Conservation (phyloP, 768 basidiomycete genomes). For the Rhodotorula diobovata region DNA sequence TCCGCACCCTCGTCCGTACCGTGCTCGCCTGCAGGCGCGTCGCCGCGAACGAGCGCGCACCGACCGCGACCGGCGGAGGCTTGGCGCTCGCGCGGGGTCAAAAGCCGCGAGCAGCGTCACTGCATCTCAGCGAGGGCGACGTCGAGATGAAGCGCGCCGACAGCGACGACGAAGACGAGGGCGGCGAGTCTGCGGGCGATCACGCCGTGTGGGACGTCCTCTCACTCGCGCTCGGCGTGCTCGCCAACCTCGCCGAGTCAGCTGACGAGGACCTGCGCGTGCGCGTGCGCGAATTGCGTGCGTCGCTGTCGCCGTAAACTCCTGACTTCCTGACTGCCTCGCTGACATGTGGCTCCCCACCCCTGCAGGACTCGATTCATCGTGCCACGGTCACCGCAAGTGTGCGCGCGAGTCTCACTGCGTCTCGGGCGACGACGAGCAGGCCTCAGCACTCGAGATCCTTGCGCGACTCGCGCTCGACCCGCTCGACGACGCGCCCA, state of each 20-base stretch:
- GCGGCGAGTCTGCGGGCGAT: neutral
- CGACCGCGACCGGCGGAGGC: too few species aligned
- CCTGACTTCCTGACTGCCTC: too few species aligned
- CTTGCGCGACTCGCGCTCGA: constrained; percentile 21
- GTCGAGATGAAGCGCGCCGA: neutral
- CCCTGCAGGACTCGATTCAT: constrained; percentile 5
- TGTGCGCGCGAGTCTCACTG: constrained; percentile 16
- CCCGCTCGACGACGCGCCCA: constrained; percentile 17
- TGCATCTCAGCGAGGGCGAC: neutral
- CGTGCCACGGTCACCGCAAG: constrained; percentile 2
- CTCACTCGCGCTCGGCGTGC: constrained; percentile 26
- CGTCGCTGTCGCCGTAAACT: neutral
- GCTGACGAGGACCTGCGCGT: constrained; percentile 2
- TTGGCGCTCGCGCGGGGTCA: too few species aligned
- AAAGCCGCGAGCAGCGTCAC: too few species aligned
- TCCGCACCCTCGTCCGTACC: neutral
- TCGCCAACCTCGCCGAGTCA: constrained; percentile 30
- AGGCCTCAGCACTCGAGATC: neutral
- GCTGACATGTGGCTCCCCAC: neutral
- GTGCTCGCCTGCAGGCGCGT: neutral
- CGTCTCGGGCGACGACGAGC: neutral
- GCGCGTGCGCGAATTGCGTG: constrained; percentile 7
- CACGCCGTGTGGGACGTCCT: constrained; percentile 19
- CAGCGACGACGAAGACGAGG: neutral
- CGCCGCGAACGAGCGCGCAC: too few species aligned